Base-by-base conservation (phyloP, 2,329 filamentous ascomycete species). In the Calcarisporium arbuscula region DNA sequence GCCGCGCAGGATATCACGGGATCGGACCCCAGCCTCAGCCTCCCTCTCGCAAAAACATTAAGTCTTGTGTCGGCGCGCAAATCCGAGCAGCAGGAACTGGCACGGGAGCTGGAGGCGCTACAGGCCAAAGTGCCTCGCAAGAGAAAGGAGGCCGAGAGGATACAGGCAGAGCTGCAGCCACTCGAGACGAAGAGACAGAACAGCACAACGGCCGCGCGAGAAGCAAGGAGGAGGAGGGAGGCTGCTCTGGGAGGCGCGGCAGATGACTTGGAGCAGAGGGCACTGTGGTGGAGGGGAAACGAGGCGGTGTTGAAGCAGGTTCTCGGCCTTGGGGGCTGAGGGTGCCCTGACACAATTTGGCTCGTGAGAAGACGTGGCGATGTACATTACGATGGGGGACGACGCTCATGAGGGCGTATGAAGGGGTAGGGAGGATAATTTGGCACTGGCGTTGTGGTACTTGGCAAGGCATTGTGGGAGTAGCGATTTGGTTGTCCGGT, bases 211-310 rank as follows among this genome's bases (percentile, higher is more conserved):
- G 79, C 82, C 12, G 83, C 83, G n/a, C 74, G 68, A 45, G 84
- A 89, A 49, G 83, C 83, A 10, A 73, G 70, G 55, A 67, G 77
- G 50, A 70, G 81, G 48, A 82, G 79, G 54, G 82, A 86, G 49
- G 71, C 71, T 9, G 71, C 77, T 8, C 61, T 80, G 7, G 75
- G 77, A 5, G 81, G 80, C 6, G 74, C 78, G 27, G 75, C 76
- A 12, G 83, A 87, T 48, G 82, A 89, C 49, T 56, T 88, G 20
- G 85, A 89, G 54, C 80, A 85, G 57, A 72, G 78, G 47, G 85
- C 81, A 6, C 67, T 83, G 45, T 90, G 85, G 85, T 78, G 80
- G 60, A 73, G 76, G 45, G 80, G 79, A 14, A 77, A 76, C n/a
- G 82, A 87, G 51, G 61, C 64, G 8, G 71, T 67, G 10, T 55